phyloP scores from a whole-genome alignment of 768 basidiomycete genomes.

The Harrya chromipes region DNA sequence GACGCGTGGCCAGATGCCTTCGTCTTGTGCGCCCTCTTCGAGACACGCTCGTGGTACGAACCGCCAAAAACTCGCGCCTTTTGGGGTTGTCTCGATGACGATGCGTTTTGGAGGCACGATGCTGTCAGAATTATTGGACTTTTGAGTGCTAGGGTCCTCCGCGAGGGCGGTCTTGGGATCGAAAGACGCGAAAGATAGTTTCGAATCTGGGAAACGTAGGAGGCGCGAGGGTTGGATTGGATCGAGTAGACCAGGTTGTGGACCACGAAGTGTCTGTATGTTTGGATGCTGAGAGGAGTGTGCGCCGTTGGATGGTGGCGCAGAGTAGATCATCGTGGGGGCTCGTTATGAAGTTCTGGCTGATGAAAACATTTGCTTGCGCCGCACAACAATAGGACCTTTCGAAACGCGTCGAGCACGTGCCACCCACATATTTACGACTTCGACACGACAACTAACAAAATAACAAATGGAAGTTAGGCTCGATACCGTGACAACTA shows the following conservation, averaged over 20 bases:
- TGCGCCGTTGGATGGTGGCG: background rate
- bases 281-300: slow-evolving; percentile 8
- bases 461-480: too few relatives aligned
- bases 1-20: slow-evolving; percentile 68
- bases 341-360: background rate
- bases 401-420: slow-evolving; percentile 14
- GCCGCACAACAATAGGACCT: too few relatives aligned
- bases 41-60: slow-evolving; percentile 70
- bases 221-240: slow-evolving; percentile 57
- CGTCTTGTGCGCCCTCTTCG: slow-evolving; percentile 56
- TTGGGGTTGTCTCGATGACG: slow-evolving; percentile 63
- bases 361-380: too few relatives aligned
- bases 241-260: slow-evolving; percentile 65
- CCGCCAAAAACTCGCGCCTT: slow-evolving; percentile 63
- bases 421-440: background rate
- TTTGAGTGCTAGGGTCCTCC: slow-evolving; percentile 37
- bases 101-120: slow-evolving; percentile 62
- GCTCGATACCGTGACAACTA: too few relatives aligned
- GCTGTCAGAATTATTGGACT: slow-evolving; percentile 44
- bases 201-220: slow-evolving; percentile 56
- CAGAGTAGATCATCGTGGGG: slow-evolving; percentile 11
- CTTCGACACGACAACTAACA: too few relatives aligned
- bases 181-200: slow-evolving; percentile 70
- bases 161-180: slow-evolving; percentile 63
- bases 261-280: slow-evolving; percentile 35